A percentile compares a stretch with the other conserved stretches of the same genome.
These are phyloP conservation scores for Gonium pectorale DNA, from an alignment of 139 green algal species.

Conservation along the genomic window DNA sequence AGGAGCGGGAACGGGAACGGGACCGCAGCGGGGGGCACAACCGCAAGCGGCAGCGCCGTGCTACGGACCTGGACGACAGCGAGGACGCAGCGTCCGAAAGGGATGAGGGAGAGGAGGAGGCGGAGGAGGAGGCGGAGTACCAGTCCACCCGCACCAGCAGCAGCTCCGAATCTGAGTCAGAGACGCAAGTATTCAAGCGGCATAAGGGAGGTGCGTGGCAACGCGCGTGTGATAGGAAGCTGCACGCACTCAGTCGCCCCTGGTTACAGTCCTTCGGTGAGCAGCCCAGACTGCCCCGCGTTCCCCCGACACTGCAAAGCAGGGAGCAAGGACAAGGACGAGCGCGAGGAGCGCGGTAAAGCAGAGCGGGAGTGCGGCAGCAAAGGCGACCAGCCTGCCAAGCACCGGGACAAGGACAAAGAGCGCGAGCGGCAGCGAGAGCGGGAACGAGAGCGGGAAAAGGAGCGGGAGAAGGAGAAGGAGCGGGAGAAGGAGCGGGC, in stretches of 20 bases:
- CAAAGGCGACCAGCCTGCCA: neutral
- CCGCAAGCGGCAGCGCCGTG: neutral
- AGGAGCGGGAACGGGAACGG: conserved; percentile 17
- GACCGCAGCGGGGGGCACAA: neutral
- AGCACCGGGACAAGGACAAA: neutral
- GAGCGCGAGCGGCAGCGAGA: neutral
- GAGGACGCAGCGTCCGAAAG: conserved; percentile 16
- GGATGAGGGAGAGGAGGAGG: neutral
- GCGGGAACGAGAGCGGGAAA: neutral
- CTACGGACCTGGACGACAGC: conserved; percentile 20
- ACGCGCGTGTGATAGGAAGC: no score
- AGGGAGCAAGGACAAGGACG: neutral
- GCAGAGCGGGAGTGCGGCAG: neutral
- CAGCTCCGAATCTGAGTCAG: neutral
- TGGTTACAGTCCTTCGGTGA: no score
- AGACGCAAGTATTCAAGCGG: conserved; percentile 1
- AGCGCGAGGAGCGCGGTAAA: neutral
- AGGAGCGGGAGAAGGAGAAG: neutral
- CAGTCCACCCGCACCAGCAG: neutral
- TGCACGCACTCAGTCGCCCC: no score
- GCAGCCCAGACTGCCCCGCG: no score
- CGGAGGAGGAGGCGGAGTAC: neutral
- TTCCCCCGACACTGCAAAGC: neutral
- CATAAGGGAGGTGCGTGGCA: conserved; percentile 16
- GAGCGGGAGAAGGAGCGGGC: neutral